phyloP scores from a whole-genome alignment of 345 rosid species.

The Eucalyptus microcorys region DNA sequence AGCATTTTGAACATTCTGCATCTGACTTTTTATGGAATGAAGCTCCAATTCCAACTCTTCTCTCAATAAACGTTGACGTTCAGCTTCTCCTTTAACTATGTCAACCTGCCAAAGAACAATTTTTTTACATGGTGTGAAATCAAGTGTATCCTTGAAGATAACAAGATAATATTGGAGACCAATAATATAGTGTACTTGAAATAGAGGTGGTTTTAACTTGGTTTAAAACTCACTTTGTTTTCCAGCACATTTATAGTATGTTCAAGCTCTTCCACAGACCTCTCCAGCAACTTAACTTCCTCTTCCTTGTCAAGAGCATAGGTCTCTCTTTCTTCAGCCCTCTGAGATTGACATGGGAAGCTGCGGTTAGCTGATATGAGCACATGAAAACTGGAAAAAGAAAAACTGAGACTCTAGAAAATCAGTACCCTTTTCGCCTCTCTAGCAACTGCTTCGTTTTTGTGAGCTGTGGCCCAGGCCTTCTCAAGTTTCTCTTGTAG shows the following conservation, averaged over 20 bases:
- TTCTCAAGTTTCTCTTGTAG: slow-evolving; percentile 50
- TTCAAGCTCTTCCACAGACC: slow-evolving; percentile 88
- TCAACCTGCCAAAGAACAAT: slow-evolving; percentile 41
- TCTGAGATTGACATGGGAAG: slow-evolving; percentile 16
- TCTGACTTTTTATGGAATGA: slow-evolving; percentile 50
- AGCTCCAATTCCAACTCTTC: slow-evolving; percentile 91
- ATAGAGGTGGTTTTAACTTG: not conserved
- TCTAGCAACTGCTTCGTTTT: slow-evolving; percentile 48
- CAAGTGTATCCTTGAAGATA: not conserved
- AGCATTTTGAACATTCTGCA: slow-evolving; percentile 51
- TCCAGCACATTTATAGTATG: slow-evolving; percentile 69
- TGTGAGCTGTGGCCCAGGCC: slow-evolving; percentile 38
- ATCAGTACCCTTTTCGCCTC: slow-evolving; percentile 65
- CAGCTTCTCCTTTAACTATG: slow-evolving; percentile 86
- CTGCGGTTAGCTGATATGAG: not conserved
- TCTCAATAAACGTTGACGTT: slow-evolving; percentile 73
- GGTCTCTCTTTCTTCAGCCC: slow-evolving; percentile 57
- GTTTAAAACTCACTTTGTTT: slow-evolving; percentile 45
- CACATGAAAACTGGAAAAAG: not conserved
- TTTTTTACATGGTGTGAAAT: not conserved
- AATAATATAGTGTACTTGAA: not conserved
- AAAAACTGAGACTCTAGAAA: not conserved
- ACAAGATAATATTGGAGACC: not conserved
- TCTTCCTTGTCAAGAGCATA: slow-evolving; percentile 77
- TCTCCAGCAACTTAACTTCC: slow-evolving; percentile 79